Conservation (phyloP, 1,284 basidiomycete species). For the Cystobasidium pallidum region DNA sequence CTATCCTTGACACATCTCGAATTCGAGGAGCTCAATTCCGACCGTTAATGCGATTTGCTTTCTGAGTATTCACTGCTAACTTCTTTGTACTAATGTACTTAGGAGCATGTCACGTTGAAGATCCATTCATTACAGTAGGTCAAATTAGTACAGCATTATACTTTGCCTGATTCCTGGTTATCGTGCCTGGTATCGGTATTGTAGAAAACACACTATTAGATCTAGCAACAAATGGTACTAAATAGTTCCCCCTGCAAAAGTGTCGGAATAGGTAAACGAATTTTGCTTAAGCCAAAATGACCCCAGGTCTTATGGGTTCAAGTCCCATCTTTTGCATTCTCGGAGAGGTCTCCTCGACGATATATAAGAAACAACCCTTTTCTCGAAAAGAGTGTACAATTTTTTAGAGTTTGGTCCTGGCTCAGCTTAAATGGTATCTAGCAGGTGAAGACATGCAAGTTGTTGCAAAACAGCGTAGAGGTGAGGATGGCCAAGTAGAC, state of each 20-base stretch:
- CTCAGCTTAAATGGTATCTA: constrained; percentile 32
- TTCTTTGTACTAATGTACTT: constrained; percentile 48
- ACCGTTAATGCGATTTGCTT: constrained; percentile 47
- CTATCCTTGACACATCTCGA: constrained; percentile 48
- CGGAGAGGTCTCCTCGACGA: neutral
- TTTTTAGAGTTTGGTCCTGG: constrained; percentile 30
- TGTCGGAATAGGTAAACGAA: constrained; percentile 29
- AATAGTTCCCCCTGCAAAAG: constrained; percentile 7
- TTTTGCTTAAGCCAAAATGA: constrained; percentile 21
- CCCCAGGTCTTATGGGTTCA: constrained; percentile 23
- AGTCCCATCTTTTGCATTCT: constrained; percentile 29
- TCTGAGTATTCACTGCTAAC: constrained; percentile 46
- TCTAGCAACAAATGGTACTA: constrained; percentile 46
- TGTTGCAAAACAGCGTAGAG: constrained; percentile 7
- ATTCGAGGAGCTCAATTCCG: constrained; percentile 47
- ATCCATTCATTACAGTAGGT: constrained; percentile 54
- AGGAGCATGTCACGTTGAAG: constrained; percentile 46
- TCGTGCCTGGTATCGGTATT: constrained; percentile 54
- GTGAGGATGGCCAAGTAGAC: constrained; percentile 21
- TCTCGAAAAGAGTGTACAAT: constrained; percentile 13
- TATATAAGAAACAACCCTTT: constrained; percentile 17
- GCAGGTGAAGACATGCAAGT: constrained; percentile 29
- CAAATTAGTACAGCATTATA: constrained; percentile 52
- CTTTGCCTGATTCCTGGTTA: constrained; percentile 53
- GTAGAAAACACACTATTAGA: constrained; percentile 55